A percentile compares a stretch with the other conserved stretches of the same genome.
Conservation (phyloP, 2,329 filamentous ascomycete genomes). For the Colletotrichum cereale region DNA sequence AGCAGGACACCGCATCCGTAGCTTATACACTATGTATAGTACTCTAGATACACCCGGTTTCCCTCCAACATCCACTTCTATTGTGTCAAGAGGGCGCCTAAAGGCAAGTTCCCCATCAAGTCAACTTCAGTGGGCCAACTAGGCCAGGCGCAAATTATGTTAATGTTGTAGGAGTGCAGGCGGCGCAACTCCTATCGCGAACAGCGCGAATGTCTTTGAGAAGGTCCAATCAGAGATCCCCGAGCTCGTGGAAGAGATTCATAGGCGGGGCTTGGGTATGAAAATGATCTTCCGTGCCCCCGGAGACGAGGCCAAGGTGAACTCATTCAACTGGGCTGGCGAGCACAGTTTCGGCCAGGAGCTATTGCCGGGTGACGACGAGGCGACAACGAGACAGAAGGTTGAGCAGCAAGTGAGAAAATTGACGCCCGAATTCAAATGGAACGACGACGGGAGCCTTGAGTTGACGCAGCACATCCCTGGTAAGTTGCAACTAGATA, state of each 20-base stretch:
- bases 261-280: constrained; percentile 41
- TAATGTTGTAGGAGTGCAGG: not conserved
- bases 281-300: constrained; percentile 42
- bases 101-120: not conserved
- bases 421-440: constrained; percentile 37
- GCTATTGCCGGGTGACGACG: constrained; percentile 43
- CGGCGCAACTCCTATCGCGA: constrained; percentile 39
- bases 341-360: constrained; percentile 47
- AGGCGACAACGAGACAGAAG: constrained; percentile 25
- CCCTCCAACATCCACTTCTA: constrained; percentile 41
- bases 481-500: constrained; percentile 2
- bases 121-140: not conserved
- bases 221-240: constrained; percentile 39
- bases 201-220: constrained; percentile 36
- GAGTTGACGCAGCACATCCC: constrained; percentile 41
- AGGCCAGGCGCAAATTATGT: not conserved
- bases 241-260: constrained; percentile 39
- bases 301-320: constrained; percentile 39
- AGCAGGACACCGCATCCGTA: not conserved
- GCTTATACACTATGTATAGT: constrained; percentile 9
- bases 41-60: constrained; percentile 41
- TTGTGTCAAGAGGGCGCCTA: constrained; percentile 37
- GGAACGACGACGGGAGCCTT: constrained; percentile 36
- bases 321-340: constrained; percentile 41
- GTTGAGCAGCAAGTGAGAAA: constrained; percentile 39